These are phyloP conservation scores for Ormosia semicastrata DNA, from an alignment of 306 rosid genomes.

Conservation along the genomic window DNA sequence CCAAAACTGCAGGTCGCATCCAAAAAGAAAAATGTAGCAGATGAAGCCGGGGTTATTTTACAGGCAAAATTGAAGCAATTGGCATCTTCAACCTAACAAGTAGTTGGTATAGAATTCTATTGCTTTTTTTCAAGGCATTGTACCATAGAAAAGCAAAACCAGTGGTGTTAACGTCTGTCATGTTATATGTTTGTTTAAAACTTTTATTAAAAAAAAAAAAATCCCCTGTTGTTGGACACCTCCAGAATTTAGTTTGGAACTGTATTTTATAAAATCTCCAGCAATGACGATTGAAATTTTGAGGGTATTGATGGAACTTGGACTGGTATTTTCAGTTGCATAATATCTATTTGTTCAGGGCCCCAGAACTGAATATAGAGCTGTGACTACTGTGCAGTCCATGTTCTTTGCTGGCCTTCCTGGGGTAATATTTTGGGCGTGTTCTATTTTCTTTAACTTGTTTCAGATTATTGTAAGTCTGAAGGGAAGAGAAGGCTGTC, in stretches of 20 bases:
- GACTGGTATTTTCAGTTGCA: conserved; percentile 7
- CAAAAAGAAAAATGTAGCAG: conserved; percentile 71
- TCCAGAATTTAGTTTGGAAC: neutral
- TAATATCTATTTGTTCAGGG: neutral
- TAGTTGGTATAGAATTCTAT: conserved; percentile 17
- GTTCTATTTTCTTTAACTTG: neutral
- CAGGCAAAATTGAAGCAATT: conserved; percentile 83
- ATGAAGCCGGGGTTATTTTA: conserved; percentile 64
- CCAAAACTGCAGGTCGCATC: conserved; percentile 74
- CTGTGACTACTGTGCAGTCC: neutral
- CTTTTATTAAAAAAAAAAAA: neutral
- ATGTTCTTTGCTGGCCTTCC: neutral
- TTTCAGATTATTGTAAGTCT: neutral
- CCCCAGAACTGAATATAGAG: neutral
- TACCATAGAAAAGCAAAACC: conserved; percentile 24
- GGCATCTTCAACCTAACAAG: conserved; percentile 45
- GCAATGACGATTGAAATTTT: conserved; percentile 1
- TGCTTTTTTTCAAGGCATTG: conserved; percentile 23
- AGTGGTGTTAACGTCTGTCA: conserved; percentile 22
- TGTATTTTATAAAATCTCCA: conserved; percentile 11
- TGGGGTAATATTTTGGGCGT: neutral
- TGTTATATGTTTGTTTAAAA: conserved; percentile 10
- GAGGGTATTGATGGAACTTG: neutral
- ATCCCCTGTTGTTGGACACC: neutral
- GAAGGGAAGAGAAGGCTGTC: neutral